Conservation (phyloP, 1,284 basidiomycete genomes). For the Fistulinella cinereoalba region DNA sequence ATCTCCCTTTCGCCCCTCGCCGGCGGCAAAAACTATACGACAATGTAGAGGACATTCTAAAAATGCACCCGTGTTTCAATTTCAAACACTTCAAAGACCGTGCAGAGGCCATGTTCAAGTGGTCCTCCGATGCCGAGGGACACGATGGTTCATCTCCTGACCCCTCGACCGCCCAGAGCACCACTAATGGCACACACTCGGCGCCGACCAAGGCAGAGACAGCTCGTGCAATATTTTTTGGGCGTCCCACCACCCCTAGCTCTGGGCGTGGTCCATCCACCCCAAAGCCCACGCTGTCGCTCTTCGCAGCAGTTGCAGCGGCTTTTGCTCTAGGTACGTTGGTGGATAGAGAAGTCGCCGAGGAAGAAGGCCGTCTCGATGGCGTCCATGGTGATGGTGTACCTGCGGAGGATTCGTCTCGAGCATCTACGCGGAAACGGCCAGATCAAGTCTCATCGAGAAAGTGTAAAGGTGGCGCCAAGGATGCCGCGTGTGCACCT, state of each 20-base stretch:
- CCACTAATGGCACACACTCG: background rate
- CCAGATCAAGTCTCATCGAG: conserved; percentile 19
- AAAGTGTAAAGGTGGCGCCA: conserved; percentile 28
- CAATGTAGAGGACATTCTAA: conserved; percentile 44
- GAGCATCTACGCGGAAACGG: conserved; percentile 24
- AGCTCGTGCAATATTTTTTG: conserved; percentile 37
- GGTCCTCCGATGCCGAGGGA: conserved; percentile 32
- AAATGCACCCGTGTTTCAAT: conserved; percentile 51
- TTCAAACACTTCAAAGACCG: conserved; percentile 48
- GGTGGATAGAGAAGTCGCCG: conserved; percentile 31
- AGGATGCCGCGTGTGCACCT: conserved; percentile 30
- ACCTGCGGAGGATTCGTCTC: conserved; percentile 24
- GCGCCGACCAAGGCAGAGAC: conserved; percentile 24
- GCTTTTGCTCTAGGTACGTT: conserved; percentile 57
- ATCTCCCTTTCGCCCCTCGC: conserved; percentile 40
- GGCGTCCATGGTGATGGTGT: conserved; percentile 19
- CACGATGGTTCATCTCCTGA: conserved; percentile 14
- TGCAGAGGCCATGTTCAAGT: conserved; percentile 45
- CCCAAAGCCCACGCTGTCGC: conserved; percentile 47
- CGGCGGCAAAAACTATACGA: conserved; percentile 38
- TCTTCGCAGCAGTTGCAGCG: conserved; percentile 55
- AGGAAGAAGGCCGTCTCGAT: conserved; percentile 28
- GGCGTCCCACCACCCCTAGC: conserved; percentile 15
- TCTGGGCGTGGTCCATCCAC: conserved; percentile 10
- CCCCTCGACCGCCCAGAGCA: conserved; percentile 8